Conservation (phyloP, 208 protist genomes). For the Trypanosoma melophagium region DNA sequence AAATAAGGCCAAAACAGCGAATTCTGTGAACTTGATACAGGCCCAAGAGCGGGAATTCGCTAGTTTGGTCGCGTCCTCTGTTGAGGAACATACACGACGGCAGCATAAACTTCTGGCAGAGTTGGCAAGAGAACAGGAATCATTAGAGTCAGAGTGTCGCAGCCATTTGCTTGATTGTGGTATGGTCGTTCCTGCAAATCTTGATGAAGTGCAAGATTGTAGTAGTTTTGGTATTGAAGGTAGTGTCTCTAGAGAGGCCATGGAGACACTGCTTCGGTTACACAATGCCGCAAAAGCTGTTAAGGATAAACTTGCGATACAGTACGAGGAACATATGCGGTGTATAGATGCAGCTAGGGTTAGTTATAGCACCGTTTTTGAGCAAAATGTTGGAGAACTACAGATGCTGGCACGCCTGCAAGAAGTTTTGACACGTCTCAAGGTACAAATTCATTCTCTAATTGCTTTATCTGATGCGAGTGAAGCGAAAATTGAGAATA, state of each 20-base stretch:
- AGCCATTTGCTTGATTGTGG: slow-evolving; percentile 43
- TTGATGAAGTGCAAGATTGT: slow-evolving; percentile 29
- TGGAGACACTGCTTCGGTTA: slow-evolving; percentile 32
- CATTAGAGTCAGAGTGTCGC: slow-evolving; percentile 42
- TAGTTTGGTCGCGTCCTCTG: slow-evolving; percentile 40
- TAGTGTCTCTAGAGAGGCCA: slow-evolving; percentile 29
- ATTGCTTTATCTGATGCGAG: slow-evolving; percentile 45
- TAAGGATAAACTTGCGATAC: slow-evolving; percentile 30
- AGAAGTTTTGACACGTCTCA: slow-evolving; percentile 61
- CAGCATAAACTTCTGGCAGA: slow-evolving; percentile 30
- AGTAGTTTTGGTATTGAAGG: slow-evolving; percentile 16
- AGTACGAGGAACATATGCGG: slow-evolving; percentile 28
- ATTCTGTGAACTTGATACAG: slow-evolving; percentile 42
- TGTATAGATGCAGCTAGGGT: slow-evolving; percentile 23
- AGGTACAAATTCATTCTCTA: slow-evolving; percentile 66
- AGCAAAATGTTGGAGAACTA: slow-evolving; percentile 70
- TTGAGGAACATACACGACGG: slow-evolving; percentile 40
- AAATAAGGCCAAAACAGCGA: slow-evolving; percentile 30
- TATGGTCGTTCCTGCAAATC: slow-evolving; percentile 26
- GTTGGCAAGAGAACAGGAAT: slow-evolving; percentile 40
- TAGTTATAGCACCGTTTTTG: slow-evolving; percentile 31
- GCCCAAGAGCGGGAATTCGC: slow-evolving; percentile 52
- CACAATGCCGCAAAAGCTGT: slow-evolving; percentile 28
- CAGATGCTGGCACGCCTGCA: slow-evolving; percentile 51
- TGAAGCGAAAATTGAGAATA: slow-evolving; percentile 47